phyloP scores from a whole-genome alignment of 257 asterid genomes.

The Marsdenia floribunda region DNA sequence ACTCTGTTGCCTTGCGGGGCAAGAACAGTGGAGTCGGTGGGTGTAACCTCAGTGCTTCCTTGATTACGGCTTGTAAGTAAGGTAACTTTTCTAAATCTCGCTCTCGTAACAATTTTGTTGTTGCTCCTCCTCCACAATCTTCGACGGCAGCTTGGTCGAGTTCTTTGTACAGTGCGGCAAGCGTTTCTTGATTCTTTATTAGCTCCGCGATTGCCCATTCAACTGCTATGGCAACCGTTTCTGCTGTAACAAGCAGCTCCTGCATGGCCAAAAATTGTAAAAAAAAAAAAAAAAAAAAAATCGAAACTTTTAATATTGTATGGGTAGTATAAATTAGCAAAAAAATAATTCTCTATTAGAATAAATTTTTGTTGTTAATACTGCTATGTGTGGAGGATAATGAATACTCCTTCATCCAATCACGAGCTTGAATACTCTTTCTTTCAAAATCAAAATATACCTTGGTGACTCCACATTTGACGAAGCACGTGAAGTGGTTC shows the following conservation, averaged over 20 bases:
- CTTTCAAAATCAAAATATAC: too few species aligned
- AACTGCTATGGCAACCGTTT: not conserved
- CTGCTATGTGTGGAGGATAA: too few species aligned
- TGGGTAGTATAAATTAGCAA: too few species aligned
- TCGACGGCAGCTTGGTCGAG: not conserved
- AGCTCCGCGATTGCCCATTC: slow-evolving; percentile 12
- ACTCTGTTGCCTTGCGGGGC: not conserved
- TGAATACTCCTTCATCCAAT: too few species aligned
- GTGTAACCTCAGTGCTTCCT: slow-evolving; percentile 4
- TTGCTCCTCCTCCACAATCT: too few species aligned
- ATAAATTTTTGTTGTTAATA: too few species aligned
- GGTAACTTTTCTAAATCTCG: not conserved
- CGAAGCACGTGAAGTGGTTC: too few species aligned
- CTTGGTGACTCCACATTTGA: too few species aligned
- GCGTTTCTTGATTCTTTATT: not conserved
- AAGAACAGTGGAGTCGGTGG: slow-evolving; percentile 3
- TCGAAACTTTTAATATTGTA: too few species aligned
- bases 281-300: too few species aligned
- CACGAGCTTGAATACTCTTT: too few species aligned
- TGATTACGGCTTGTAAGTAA: slow-evolving; percentile 1
- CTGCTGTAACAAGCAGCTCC: not conserved
- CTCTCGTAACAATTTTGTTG: not conserved
- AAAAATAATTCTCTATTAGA: too few species aligned
- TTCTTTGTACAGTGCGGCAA: not conserved
- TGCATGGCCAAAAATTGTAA: not conserved